These are phyloP conservation scores for Diplosphaera chodatii DNA, from an alignment of 139 green algal species.

Conservation along the genomic window DNA sequence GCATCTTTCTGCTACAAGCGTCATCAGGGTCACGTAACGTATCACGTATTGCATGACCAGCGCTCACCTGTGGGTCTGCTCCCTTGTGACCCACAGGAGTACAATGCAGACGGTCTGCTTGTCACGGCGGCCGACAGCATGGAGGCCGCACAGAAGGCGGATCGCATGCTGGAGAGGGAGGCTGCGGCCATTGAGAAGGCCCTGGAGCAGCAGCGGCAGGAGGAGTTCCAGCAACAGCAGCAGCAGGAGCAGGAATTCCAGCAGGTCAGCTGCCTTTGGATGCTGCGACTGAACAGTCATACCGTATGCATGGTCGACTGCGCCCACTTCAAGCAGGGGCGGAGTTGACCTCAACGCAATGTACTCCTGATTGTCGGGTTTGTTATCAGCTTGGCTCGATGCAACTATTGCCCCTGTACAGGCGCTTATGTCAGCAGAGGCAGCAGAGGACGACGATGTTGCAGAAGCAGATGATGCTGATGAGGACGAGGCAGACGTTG, in stretches of 20 bases:
- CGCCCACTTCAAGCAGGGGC: too few species aligned
- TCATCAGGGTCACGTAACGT: too few species aligned
- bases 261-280: too few species aligned
- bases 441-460: background rate
- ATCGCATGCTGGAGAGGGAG: background rate
- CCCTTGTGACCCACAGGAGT: too few species aligned
- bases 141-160: background rate
- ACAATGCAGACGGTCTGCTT: background rate
- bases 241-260: background rate
- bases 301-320: too few species aligned
- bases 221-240: constrained; percentile 14
- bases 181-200: background rate
- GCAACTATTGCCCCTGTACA: background rate
- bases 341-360: too few species aligned
- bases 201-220: background rate
- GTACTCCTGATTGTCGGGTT: too few species aligned
- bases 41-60: too few species aligned
- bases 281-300: too few species aligned
- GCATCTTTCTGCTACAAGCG: too few species aligned
- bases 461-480: background rate
- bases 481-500: background rate
- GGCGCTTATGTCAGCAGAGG: background rate
- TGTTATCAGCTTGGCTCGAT: too few species aligned
- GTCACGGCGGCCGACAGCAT: background rate
- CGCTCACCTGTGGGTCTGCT: too few species aligned